Base-by-base conservation (phyloP, 2,329 filamentous ascomycete genomes). In the Purpureocillium lavendulum region DNA sequence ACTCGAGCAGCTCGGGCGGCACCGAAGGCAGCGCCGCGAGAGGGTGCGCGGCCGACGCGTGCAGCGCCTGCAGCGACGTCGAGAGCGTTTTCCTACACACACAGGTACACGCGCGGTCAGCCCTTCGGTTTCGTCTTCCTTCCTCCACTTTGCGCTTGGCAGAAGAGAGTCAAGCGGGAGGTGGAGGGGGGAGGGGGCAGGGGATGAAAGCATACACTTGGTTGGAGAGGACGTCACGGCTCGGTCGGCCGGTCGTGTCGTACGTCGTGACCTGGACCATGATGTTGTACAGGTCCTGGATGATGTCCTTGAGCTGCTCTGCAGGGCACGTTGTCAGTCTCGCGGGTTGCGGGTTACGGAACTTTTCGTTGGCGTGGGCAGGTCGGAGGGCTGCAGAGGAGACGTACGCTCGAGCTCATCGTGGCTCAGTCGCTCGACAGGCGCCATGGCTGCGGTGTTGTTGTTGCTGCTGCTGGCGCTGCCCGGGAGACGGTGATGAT, bases 211-310 rank as follows among this genome's bases (percentile, higher is more conserved):
- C 46, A 46, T 56, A 73, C 60, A 81, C 62, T 56, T 77, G 70
- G 44, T 61, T 59, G 32, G 71, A 64, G 30, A 83, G 67, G 24
- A 79, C 73, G 30, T 80, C 73, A 47, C 66, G 67, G 30, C 70
- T 72, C 11, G 75, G 64, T 1, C 67, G 65, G 42, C 61, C 60
- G 43, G 67, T 63, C 31, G 65, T 61, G 63, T 81, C 76, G 64
- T 81, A 83, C 42, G 72, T 70, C 26, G 73, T 69, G 21, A 75
- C 67, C 53, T 82, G 77, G 34, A 82, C 73, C 67, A 80, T 75
- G 43, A 80, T 60, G 49, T 77, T 69, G 66, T 77, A 81, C 31
- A 81, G 69, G 49, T 77, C 74, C 52, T 80, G 75, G 56, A 82
- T 77, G 44, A 77, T 67, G 50, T 77, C 69, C 53, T 79, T 76